Evolutionary conservation across 1,284 basidiomycete genomes (phyloP).

Genomic region (Cutaneotrichosporon curvatum): DNA sequence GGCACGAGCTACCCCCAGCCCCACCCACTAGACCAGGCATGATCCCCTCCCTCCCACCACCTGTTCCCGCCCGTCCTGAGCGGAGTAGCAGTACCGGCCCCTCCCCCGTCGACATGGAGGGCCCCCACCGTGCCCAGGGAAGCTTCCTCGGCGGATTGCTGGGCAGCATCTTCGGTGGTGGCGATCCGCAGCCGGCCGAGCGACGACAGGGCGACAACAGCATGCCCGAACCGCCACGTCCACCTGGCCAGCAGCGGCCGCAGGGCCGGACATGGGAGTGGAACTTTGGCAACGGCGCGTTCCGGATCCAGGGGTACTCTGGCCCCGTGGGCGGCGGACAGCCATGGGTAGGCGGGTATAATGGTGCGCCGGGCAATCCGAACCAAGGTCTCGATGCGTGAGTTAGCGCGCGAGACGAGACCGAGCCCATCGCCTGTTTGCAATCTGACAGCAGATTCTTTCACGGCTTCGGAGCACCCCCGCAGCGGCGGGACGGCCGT

Average conservation of each 20-base stretch:
- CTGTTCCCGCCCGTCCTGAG: not conserved
- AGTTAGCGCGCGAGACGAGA: not conserved
- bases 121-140: not conserved
- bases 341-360: constrained; percentile 8
- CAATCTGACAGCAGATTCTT: constrained; percentile 22
- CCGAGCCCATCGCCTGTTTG: no score
- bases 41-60: not conserved
- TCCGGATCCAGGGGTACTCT: constrained; percentile 4
- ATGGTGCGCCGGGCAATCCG: constrained; percentile 7
- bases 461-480: constrained; percentile 22
- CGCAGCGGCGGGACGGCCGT: not conserved
- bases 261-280: constrained; percentile 4
- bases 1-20: constrained; percentile 34
- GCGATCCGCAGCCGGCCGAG: not conserved
- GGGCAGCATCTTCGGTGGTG: constrained; percentile 1
- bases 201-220: not conserved
- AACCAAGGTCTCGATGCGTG: constrained; percentile 10
- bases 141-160: constrained; percentile 2
- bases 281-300: constrained; percentile 8
- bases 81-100: no score
- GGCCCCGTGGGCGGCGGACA: constrained; percentile 1
- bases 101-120: not conserved
- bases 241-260: not conserved
- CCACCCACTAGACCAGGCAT: constrained; percentile 26
- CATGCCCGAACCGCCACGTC: not conserved